These are phyloP conservation scores for Trichoderma lentiforme DNA, from an alignment of 2,329 filamentous ascomycete genomes.

Conservation along the genomic window DNA sequence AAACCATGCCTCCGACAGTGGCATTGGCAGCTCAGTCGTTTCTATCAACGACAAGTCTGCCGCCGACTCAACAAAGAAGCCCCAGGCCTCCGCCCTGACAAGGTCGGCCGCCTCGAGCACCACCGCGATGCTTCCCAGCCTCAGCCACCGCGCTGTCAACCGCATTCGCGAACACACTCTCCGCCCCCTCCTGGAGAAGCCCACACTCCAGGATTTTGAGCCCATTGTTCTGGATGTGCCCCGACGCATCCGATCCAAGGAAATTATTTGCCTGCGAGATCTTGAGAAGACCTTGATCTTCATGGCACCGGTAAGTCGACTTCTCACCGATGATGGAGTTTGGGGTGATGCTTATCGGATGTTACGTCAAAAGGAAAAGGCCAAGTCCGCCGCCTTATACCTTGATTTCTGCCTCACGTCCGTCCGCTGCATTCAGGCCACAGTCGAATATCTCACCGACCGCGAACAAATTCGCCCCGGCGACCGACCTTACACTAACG, in stretches of 20 bases:
- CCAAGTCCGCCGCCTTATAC: slow-evolving; percentile 68
- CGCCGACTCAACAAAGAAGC: slow-evolving; percentile 43
- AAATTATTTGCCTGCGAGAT: slow-evolving; percentile 88
- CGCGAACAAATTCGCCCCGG: slow-evolving; percentile 78
- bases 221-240: slow-evolving; percentile 75
- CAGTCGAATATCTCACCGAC: slow-evolving; percentile 80
- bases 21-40: slow-evolving; percentile 77
- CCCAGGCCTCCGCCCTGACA: slow-evolving; percentile 55
- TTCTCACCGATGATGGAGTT: slow-evolving; percentile 52
- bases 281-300: slow-evolving; percentile 91
- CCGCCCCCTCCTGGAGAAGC: slow-evolving; percentile 70
- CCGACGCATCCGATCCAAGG: slow-evolving; percentile 73
- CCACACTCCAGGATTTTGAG: slow-evolving; percentile 74
- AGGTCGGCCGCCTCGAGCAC: slow-evolving; percentile 53
- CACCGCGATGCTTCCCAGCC: slow-evolving; percentile 51
- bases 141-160: slow-evolving; percentile 68
- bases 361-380: slow-evolving; percentile 72
- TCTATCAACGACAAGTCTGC: slow-evolving; percentile 53
- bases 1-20: slow-evolving; percentile 80
- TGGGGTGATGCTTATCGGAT: slow-evolving; percentile 66
- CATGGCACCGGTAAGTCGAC: slow-evolving; percentile 85
- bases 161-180: slow-evolving; percentile 79
- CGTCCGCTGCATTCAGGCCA: slow-evolving; percentile 85
- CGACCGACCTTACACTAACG: slow-evolving; percentile 90
- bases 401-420: slow-evolving; percentile 87